phyloP scores from a whole-genome alignment of 1,284 basidiomycete genomes.

The Ustilago hordei region DNA sequence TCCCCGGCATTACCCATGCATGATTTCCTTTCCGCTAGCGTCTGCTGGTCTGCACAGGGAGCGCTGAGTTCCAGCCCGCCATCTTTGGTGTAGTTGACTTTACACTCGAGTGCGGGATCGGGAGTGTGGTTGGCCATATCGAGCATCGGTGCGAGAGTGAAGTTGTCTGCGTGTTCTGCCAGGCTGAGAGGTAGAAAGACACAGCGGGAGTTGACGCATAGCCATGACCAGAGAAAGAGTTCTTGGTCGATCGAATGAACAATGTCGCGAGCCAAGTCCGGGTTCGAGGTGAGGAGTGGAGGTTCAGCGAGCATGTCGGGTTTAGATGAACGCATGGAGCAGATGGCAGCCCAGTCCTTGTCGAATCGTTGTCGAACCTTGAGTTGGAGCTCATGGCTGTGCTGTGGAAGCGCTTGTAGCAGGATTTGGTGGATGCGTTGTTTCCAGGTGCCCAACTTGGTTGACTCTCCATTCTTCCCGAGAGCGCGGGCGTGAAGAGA shows the following conservation, averaged over 20 bases:
- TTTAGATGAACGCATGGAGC: conserved; percentile 11
- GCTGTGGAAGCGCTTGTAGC: conserved; percentile 36
- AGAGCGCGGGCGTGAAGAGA: conserved; percentile 7
- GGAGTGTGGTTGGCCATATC: conserved; percentile 68
- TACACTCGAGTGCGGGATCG: conserved; percentile 45
- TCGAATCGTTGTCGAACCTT: conserved; percentile 47
- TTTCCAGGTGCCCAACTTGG: not conserved
- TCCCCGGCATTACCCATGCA: conserved; percentile 27
- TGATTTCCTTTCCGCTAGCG: not conserved
- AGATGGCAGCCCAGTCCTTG: conserved; percentile 41
- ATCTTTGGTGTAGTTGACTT: conserved; percentile 39
- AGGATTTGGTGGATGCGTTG: conserved; percentile 21
- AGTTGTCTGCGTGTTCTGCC: conserved; percentile 60
- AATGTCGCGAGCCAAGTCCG: conserved; percentile 14
- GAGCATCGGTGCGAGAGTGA: conserved; percentile 65
- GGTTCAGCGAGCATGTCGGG: conserved; percentile 27
- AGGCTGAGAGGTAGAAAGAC: conserved; percentile 57
- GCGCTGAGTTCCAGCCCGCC: conserved; percentile 55
- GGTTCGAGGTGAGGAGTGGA: conserved; percentile 6
- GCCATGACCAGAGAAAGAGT: conserved; percentile 58
- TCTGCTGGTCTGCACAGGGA: conserved; percentile 18
- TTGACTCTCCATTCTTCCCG: not conserved
- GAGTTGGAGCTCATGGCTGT: conserved; percentile 18
- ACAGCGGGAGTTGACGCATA: conserved; percentile 65
- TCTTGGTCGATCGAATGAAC: conserved; percentile 9